Base-by-base conservation (phyloP, 441 rosid genomes). In the Theobroma grandiflorum region DNA sequence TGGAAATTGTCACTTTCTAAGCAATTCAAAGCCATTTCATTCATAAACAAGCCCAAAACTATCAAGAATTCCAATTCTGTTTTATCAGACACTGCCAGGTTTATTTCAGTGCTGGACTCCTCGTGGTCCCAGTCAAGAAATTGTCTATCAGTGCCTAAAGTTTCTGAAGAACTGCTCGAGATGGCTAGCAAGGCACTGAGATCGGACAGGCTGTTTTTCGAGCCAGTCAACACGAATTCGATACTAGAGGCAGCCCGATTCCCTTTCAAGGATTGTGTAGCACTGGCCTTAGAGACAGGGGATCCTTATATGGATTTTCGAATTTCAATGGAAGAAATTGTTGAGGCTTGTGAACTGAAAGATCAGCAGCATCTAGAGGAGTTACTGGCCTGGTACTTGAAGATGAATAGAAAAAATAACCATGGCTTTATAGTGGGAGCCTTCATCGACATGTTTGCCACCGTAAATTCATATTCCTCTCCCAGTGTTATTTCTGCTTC, bases 261-360 rank as follows among this genome's bases (percentile, higher is more conserved):
- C 18, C 80, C 57, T 0, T 71, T 78, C 74, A 16, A 79, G 80
- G 80, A 72, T 11, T 78, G 80, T 38, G 80, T 79, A 12, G 82
- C 76, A 14, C 58, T 79, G 12, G 77, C 82, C 4, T 33, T 84
- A 15, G 84, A 84, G 50, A 81, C 87, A 14, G 72, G 22, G 45
- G 82, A 84, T 72, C 87, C 87, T 11, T 84, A 81, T 49, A 26
- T n/a, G 74, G 74, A 77, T 12, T 77, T 67, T 38, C 31, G 80
- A 9, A 35, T 53, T 20, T 81, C 87, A 2, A 84, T 79, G 87
- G 82, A 84, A 84, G 87, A 84, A 61, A 72, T 84, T 66, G 82
- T 81, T 38, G 75, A 79, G 61, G 70, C 82, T 55, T 66, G 70
- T 40, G 84, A 76, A 57, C 12, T 84, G 9, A 76, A 72, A n/a